Conservation (phyloP, 2,329 filamentous ascomycete genomes). For the Aspergillus brasiliensis region DNA sequence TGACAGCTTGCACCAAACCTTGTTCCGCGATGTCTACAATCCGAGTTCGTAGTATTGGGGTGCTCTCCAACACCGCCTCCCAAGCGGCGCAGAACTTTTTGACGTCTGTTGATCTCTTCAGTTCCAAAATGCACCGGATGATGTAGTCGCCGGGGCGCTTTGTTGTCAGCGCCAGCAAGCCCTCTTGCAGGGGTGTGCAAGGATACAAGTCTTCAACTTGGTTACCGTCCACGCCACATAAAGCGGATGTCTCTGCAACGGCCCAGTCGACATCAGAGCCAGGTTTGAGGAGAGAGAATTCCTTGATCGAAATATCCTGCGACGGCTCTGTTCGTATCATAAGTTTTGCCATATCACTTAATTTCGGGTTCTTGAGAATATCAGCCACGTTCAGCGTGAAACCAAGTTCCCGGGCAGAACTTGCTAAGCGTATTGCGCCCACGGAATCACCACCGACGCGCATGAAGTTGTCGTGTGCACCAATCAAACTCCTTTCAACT, state of each 20-base stretch:
- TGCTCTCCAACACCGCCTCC: background rate
- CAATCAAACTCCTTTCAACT: background rate
- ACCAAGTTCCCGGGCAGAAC: background rate
- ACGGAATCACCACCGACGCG: slow-evolving; percentile 7
- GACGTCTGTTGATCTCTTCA: background rate
- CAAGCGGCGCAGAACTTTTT: background rate
- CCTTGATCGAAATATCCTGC: background rate
- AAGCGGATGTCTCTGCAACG: background rate
- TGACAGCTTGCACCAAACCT: slow-evolving; percentile 5
- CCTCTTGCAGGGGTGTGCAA: slow-evolving; percentile 4
- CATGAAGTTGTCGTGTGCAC: slow-evolving; percentile 3
- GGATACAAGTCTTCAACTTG: background rate
- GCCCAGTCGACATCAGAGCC: background rate
- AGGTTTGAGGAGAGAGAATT: background rate
- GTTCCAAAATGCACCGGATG: background rate
- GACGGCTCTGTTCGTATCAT: background rate
- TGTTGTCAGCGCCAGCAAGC: background rate
- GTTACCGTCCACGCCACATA: background rate
- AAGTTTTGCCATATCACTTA: slow-evolving; percentile 6
- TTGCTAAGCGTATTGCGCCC: slow-evolving; percentile 5
- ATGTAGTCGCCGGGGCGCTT: background rate
- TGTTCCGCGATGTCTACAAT: slow-evolving; percentile 2
- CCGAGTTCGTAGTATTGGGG: slow-evolving; percentile 1
- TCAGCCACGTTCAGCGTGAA: background rate
- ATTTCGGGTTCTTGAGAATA: slow-evolving; percentile 9